Evolutionary conservation across 2,329 filamentous ascomycete genomes (phyloP).

Genomic region (Trichoderma sp.): DNA sequence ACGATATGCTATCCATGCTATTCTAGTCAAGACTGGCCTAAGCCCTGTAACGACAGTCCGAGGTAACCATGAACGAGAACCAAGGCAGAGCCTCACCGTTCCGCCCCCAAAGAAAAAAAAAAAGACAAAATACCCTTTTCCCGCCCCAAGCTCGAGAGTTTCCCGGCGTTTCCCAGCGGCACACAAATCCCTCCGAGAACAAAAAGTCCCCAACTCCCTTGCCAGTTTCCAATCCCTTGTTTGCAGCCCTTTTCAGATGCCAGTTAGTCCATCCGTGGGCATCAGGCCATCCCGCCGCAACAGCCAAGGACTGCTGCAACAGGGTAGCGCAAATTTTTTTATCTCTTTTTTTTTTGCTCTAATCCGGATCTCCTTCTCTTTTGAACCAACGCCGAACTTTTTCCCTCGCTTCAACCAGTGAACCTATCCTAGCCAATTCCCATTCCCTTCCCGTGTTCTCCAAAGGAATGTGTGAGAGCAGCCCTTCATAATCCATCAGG

Average conservation of each 20-base stretch:
- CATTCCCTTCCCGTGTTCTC: not conserved
- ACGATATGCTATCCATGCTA: not conserved
- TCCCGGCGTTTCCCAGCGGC: not conserved
- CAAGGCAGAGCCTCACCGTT: not conserved
- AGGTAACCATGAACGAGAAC: not conserved
- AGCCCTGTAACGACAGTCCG: constrained; percentile 15
- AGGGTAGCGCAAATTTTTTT: constrained; percentile 12
- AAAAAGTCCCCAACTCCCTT: constrained; percentile 11
- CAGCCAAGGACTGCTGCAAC: constrained; percentile 11
- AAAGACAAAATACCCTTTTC: not conserved
- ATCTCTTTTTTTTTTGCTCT: not conserved
- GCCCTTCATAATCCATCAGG: not conserved
- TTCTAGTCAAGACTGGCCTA: not conserved
- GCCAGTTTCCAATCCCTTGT: constrained; percentile 16
- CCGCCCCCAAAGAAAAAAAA: not conserved
- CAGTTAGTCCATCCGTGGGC: not conserved
- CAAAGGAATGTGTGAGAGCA: constrained; percentile 6
- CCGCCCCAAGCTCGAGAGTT: not conserved
- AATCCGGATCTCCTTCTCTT: constrained; percentile 13
- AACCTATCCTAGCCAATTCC: constrained; percentile 2
- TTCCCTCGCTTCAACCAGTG: not conserved
- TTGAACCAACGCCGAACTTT: constrained; percentile 14
- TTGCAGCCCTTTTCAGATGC: constrained; percentile 9
- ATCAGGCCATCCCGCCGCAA: constrained; percentile 13
- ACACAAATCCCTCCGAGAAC: not conserved